Conservation (phyloP, 331 rosid genomes). For the Pyrus hybrid region DNA sequence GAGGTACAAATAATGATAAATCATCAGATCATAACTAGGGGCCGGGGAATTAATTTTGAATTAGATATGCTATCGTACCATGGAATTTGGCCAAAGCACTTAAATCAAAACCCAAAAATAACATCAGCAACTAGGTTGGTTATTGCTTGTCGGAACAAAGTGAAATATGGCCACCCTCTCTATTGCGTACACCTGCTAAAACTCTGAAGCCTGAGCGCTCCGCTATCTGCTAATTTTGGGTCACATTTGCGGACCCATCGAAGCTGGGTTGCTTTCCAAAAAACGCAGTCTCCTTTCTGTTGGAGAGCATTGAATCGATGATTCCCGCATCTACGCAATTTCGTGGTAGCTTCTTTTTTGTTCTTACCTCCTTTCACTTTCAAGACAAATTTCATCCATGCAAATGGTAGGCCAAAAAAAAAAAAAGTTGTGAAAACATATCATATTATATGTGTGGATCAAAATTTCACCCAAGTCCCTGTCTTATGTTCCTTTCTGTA, state of each 20-base stretch:
- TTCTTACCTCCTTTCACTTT: neutral
- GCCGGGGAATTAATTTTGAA: neutral
- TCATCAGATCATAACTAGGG: no score
- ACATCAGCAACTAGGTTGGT: neutral
- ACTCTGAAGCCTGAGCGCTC: neutral
- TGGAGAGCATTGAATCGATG: neutral
- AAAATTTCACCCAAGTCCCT: no score
- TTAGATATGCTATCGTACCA: neutral
- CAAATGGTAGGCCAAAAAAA: neutral
- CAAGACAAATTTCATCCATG: neutral
- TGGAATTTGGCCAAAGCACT: fast-evolving
- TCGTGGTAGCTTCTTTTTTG: constrained; percentile 3
- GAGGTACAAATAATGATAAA: no score
- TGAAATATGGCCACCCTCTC: neutral
- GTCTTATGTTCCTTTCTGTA: no score
- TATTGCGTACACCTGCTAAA: neutral
- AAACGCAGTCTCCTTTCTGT: neutral
- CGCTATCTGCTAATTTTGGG: neutral
- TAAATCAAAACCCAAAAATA: neutral
- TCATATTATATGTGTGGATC: no score
- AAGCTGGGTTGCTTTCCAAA: neutral
- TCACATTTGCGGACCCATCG: neutral
- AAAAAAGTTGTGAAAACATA: neutral
- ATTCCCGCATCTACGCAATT: constrained; percentile 1
- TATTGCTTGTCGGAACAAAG: neutral